Evolutionary conservation across 768 basidiomycete species (phyloP).

Genomic region (Lactarius evosmus): DNA sequence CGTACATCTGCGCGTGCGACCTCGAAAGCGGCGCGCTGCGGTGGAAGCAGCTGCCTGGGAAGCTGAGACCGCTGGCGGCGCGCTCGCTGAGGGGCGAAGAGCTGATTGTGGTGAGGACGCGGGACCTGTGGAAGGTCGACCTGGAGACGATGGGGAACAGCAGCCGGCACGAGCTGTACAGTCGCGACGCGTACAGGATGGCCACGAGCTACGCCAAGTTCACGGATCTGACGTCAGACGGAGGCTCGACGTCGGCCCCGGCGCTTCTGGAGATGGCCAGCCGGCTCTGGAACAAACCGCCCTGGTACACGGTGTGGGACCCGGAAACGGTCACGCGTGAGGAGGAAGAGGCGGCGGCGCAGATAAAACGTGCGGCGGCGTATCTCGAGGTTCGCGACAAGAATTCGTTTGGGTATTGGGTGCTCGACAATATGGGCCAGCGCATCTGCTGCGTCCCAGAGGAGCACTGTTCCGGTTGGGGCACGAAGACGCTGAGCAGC

Average conservation of each 20-base stretch:
- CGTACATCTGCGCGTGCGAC: constrained; percentile 19
- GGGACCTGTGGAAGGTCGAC: constrained; percentile 21
- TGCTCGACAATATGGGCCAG: constrained; percentile 19
- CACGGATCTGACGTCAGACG: not conserved
- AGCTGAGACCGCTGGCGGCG: constrained; percentile 12
- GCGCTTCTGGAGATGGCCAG: constrained; percentile 15
- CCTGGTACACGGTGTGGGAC: constrained; percentile 17
- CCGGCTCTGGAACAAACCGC: constrained; percentile 19
- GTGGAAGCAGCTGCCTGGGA: constrained; percentile 17
- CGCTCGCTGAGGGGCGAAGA: constrained; percentile 12
- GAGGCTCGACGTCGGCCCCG: not conserved
- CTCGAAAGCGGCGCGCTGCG: constrained; percentile 17
- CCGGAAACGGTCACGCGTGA: constrained; percentile 6
- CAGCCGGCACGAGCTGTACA: constrained; percentile 13
- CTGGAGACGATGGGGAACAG: not conserved
- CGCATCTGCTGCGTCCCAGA: constrained; percentile 22
- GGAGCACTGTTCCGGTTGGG: constrained; percentile 20
- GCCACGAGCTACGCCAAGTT: constrained; percentile 19
- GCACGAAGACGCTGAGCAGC: constrained; percentile 5
- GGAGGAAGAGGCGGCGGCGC: not conserved
- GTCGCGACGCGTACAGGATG: constrained; percentile 16
- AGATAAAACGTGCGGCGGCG: constrained; percentile 1
- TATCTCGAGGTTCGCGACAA: constrained; percentile 16
- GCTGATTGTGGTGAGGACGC: constrained; percentile 17
- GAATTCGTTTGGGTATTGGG: constrained; percentile 12